Evolutionary conservation across 768 basidiomycete species (phyloP), one percentile per base, ranked within the genome.

Genomic region (Boletus subparvulus): DNA sequence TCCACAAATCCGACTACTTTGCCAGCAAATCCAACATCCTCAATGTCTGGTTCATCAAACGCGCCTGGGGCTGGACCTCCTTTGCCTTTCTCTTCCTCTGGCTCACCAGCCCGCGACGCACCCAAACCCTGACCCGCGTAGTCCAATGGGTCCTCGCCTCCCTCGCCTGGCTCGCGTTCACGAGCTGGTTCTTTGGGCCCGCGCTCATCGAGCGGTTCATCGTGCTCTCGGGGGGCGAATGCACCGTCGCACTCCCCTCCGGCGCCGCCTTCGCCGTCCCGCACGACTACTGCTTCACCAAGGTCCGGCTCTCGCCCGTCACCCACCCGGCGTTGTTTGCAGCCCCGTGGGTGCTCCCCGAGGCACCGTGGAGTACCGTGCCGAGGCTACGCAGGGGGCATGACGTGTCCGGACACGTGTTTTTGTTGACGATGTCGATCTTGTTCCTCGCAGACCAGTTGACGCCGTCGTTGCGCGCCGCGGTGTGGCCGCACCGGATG

Each of bases 391-490:
- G 84, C 51, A 81, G 78, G 41, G 96, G 96, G 0, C 94, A 97
- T 69, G 96, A 98, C 65, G 84, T 98, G 14, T 95, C 93, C 0
- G 96, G 96, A 8, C 96, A 98, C 67, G 78, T 94, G 32, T 98
- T 97, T 76, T 80, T 98, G 58, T 80, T 98, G 60, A 88, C 88
- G 3, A 82, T 96, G 77, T 78, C 86, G 14, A 75, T 80, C 14
- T 76, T 96, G 26, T 90, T 97, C 70, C 80, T 98, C 41, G 79
- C 83, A 10, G 85, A 92, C 66, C 90, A 94, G 70, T 70, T 95
- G 33, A 74, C 78, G 17, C 77, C 80, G 2, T 84, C 84, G 14
- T 74, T 88, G 56, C 73, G 73, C 21, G 59, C 64, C 26, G 61
- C 53, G 9, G 52, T 61, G 28, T 84, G 82, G 78, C 65, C 79